Evolutionary conservation across 1,284 basidiomycete species (phyloP).

Genomic region (Microbotryum saponariae): DNA sequence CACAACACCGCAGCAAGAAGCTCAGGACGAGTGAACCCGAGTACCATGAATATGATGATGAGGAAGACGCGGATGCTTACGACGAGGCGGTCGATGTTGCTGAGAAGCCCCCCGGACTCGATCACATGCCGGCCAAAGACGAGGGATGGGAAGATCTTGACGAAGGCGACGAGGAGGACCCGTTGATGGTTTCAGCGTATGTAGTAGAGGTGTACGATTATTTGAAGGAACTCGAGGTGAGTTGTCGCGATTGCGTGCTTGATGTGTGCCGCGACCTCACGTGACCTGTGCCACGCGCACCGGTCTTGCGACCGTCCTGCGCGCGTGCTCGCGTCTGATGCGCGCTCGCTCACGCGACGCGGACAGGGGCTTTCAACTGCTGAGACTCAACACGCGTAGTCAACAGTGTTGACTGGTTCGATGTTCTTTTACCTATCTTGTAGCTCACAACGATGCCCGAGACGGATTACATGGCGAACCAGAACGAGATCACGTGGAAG

Average conservation of each 20-base stretch:
- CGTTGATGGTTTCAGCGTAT: conserved; percentile 94
- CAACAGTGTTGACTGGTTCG: conserved; percentile 12
- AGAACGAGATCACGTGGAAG: conserved; percentile 79
- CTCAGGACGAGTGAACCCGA: conserved; percentile 26
- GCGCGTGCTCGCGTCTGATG: neutral
- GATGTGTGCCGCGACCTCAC: conserved; percentile 39
- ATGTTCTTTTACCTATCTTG: neutral
- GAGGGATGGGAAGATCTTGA: conserved; percentile 75
- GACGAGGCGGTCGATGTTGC: conserved; percentile 12
- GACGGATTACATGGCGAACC: conserved; percentile 80
- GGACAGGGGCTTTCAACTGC: neutral
- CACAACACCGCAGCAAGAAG: conserved; percentile 18
- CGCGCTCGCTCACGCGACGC: neutral
- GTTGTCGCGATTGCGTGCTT: conserved; percentile 37
- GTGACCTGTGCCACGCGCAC: no score
- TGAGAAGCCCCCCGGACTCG: conserved; percentile 32
- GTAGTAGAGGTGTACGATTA: conserved; percentile 91
- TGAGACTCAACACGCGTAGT: neutral
- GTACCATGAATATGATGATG: neutral
- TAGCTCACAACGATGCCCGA: conserved; percentile 76
- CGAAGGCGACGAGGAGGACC: conserved; percentile 86
- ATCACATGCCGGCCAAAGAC: conserved; percentile 44
- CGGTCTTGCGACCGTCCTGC: no score
- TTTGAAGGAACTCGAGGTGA: conserved; percentile 61
- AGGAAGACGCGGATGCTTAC: conserved; percentile 7